Base-by-base conservation (phyloP, 257 asterid species). In the Datura wrightii region DNA sequence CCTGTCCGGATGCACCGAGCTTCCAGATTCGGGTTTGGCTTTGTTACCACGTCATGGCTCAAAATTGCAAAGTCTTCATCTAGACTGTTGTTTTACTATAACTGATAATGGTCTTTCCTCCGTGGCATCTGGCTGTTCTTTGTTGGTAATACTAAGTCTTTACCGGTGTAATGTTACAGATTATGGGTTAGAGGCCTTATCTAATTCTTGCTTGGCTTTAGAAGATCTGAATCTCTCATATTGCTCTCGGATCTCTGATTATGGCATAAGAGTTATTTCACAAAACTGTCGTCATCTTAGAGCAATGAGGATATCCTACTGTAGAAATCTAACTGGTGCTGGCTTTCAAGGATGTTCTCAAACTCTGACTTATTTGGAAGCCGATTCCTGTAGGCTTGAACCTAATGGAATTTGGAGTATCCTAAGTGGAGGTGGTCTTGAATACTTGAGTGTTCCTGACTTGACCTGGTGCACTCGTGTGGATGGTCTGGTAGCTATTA, bases 351-450 rank as follows among this genome's bases (percentile, higher is more conserved):
- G 92, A 18, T 93, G 96, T 37, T 87, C 97, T 3, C 80, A 71
- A n/a, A 85, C 90, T 11, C 83, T 95, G 71, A 79, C 87, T 3
- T 89, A 85, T 80, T 9, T 93, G 69, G 97, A 93, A 85, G 97
- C 97, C 0, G 91, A 90, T 69, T 90, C 92, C 0, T 95, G 97
- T 86, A 89, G 90, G 89, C 91, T 94, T 34, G 90, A 88, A 65
- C 92, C 93, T 1, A 92, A 92, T 83, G 98, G 98, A 36, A 83
- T 91, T 13, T 24, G 39, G 53, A 89, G 91, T 18, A 88, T 91
- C 82, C 85, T 92, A 10, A 93, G 97, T 16, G 96, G 97, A 48
- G 94, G 96, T 16, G 97, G 98, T 39, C 90, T 92, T 18, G 89
- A 95, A 83, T 92, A 92, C 87, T 82, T 94, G 76, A 90, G 92